Evolutionary conservation across 2,329 filamentous ascomycete species (phyloP).

Genomic region (Fusarium incarnatum): DNA sequence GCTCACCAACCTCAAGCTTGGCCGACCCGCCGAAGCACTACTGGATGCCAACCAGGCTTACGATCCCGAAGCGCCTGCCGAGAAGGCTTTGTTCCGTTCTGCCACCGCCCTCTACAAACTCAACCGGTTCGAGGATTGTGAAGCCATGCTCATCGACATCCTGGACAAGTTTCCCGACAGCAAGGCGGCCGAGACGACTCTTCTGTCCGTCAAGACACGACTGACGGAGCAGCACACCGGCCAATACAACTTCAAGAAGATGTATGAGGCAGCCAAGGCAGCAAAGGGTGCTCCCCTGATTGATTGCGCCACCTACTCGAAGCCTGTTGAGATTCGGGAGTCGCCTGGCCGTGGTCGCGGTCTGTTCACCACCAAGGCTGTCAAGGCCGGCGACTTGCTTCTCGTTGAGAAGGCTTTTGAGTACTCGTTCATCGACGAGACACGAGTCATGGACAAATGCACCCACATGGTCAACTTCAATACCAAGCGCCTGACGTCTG

Average conservation of each 20-base stretch:
- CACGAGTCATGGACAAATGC: constrained; percentile 21
- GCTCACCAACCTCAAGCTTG: neutral
- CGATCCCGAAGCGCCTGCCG: neutral
- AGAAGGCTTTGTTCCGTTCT: neutral
- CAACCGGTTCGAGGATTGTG: neutral
- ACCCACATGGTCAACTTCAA: constrained; percentile 52
- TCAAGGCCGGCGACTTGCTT: constrained; percentile 63
- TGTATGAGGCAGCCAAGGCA: constrained; percentile 52
- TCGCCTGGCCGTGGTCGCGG: constrained; percentile 59
- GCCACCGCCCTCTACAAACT: neutral
- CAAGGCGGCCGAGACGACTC: constrained; percentile 44
- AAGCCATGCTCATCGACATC: constrained; percentile 45
- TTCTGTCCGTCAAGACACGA: constrained; percentile 48
- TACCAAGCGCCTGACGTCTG: constrained; percentile 49
- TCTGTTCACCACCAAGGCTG: constrained; percentile 61
- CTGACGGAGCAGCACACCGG: constrained; percentile 55
- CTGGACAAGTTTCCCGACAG: constrained; percentile 52
- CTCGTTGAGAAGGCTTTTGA: constrained; percentile 68
- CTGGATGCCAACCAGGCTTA: neutral
- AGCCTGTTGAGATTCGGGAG: constrained; percentile 55
- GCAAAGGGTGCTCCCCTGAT: constrained; percentile 53
- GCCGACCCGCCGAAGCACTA: neutral
- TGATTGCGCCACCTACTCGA: constrained; percentile 61
- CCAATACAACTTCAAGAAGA: constrained; percentile 53
- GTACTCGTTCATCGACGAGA: constrained; percentile 50